These are phyloP conservation scores for Akanthomyces uredinophilus DNA, from an alignment of 2,329 filamentous ascomycete species.

Conservation along the genomic window DNA sequence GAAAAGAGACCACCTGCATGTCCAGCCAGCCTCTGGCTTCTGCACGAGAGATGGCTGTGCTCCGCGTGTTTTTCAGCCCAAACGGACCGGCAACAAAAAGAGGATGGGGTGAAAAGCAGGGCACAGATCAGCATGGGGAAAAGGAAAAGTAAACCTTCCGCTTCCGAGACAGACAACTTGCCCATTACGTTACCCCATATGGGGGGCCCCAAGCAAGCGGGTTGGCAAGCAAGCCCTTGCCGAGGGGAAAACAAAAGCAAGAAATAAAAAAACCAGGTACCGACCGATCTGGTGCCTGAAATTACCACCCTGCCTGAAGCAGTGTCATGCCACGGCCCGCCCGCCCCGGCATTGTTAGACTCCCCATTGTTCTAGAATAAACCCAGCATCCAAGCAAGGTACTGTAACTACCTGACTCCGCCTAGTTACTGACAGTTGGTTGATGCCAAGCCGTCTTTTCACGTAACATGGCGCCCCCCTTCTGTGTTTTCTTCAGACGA, in stretches of 20 bases:
- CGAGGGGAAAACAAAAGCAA: neutral
- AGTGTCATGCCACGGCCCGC: neutral
- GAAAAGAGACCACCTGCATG: neutral
- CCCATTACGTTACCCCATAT: too few relatives aligned
- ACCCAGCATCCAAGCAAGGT: neutral
- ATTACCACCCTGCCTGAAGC: neutral
- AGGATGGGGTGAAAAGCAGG: neutral
- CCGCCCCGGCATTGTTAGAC: neutral
- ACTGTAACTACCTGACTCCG: neutral
- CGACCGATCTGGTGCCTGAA: conserved; percentile 10
- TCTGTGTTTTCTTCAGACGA: neutral
- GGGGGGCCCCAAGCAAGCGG: too few relatives aligned
- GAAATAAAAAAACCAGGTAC: neutral
- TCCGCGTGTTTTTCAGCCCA: neutral
- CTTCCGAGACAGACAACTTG: neutral
- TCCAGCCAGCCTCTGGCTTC: neutral
- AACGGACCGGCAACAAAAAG: neutral
- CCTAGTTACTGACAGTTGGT: too few relatives aligned
- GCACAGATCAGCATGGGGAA: neutral
- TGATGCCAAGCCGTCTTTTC: neutral
- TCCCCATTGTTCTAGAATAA: neutral
- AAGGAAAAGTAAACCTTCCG: neutral
- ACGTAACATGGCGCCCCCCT: neutral
- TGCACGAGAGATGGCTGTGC: neutral
- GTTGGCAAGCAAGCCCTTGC: neutral